Evolutionary conservation across 495 filamentous ascomycete genomes (phyloP).

Genomic region (Lasiosphaeria ovina): DNA sequence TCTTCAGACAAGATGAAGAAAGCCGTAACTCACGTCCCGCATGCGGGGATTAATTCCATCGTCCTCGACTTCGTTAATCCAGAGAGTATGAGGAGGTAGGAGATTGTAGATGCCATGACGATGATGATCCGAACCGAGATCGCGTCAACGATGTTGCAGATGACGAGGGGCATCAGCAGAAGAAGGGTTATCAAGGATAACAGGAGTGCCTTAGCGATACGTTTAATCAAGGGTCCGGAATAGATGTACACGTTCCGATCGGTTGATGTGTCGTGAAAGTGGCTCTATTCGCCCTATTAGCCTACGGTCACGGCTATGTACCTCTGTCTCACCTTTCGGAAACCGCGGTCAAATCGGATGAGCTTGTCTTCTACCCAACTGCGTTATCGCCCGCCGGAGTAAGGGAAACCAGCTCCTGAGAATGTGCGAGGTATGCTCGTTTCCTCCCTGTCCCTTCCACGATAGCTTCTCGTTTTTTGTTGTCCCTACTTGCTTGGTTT

Average conservation of each 20-base stretch:
- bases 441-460: conserved; percentile 28
- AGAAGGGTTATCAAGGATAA: too few species aligned
- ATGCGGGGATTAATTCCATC: conserved; percentile 33
- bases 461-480: conserved; percentile 31
- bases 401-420: conserved; percentile 26
- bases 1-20: not conserved
- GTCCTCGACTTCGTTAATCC: conserved; percentile 28
- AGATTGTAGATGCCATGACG: conserved; percentile 27
- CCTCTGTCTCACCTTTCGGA: conserved; percentile 22
- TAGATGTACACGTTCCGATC: too few species aligned
- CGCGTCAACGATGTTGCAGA: too few species aligned
- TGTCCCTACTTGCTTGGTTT: conserved; percentile 22
- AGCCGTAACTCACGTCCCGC: conserved; percentile 35
- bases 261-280: too few species aligned
- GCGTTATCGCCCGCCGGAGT: conserved; percentile 21
- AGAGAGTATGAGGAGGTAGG: conserved; percentile 25
- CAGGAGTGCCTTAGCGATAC: too few species aligned
- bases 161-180: too few species aligned
- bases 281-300: too few species aligned
- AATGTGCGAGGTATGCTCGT: conserved; percentile 26
- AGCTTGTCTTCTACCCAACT: conserved; percentile 29
- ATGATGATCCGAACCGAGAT: too few species aligned
- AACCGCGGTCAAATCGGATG: conserved; percentile 23
- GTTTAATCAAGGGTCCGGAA: too few species aligned
- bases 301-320: too few species aligned